phyloP scores from a whole-genome alignment of 2,329 filamentous ascomycete species.

The Xylaria polymorpha region DNA sequence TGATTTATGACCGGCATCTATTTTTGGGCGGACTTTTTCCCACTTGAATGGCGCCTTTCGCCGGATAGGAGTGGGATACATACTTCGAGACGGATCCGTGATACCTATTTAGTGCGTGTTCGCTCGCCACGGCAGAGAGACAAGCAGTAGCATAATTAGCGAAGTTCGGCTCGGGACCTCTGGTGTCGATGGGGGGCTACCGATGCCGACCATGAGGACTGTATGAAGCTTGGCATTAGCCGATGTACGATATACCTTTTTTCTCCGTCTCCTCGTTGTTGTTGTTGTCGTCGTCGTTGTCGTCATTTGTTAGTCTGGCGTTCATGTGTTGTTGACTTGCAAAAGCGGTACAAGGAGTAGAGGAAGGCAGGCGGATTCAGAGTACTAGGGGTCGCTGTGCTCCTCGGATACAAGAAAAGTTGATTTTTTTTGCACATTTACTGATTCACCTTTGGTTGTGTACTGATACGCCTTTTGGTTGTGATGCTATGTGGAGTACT shows the following conservation, averaged over 20 bases:
- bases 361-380: constrained; percentile 31
- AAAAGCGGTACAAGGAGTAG: constrained; percentile 44
- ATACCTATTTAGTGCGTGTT: constrained; percentile 7
- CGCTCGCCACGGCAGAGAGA: constrained; percentile 7
- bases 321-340: constrained; percentile 32
- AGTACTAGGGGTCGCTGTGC: constrained; percentile 15
- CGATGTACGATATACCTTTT: constrained; percentile 42
- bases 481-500: not conserved
- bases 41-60: constrained; percentile 1
- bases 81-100: not conserved
- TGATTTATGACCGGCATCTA: constrained; percentile 22
- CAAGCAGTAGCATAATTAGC: constrained; percentile 24
- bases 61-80: constrained; percentile 9
- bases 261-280: constrained; percentile 18
- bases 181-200: constrained; percentile 27
- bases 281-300: constrained; percentile 14
- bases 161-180: constrained; percentile 18
- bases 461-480: not conserved
- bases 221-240: constrained; percentile 36
- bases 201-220: constrained; percentile 41
- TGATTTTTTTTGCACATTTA: constrained; percentile 8
- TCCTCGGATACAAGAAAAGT: constrained; percentile 30
- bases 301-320: constrained; percentile 25
- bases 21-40: constrained; percentile 14
- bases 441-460: too few species aligned